Evolutionary conservation across 805 yeast genomes (phyloP).

Genomic region (Osmozyma mogii): DNA sequence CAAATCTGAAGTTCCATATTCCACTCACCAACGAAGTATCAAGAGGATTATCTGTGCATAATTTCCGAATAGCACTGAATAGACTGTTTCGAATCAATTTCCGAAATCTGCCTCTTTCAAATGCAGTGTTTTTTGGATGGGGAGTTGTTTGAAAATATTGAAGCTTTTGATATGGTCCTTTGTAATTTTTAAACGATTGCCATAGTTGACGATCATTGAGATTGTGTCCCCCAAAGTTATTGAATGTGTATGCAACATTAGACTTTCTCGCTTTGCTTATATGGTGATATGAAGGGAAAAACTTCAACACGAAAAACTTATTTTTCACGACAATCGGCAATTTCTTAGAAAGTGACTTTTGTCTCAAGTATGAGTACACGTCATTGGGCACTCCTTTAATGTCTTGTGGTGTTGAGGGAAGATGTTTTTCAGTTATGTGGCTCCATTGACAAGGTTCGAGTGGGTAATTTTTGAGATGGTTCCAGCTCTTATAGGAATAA

Average conservation of each 20-base stretch:
- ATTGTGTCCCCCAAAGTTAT: conserved; percentile 19
- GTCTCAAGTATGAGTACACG: conserved; percentile 11
- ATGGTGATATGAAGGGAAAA: conserved; percentile 23
- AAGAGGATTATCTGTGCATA: too few species aligned
- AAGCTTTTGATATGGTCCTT: conserved; percentile 18
- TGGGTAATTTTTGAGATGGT: background rate
- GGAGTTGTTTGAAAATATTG: conserved; percentile 17
- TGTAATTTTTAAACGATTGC: conserved; percentile 15
- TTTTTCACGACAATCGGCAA: conserved; percentile 13
- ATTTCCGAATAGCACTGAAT: too few species aligned
- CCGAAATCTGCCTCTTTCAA: conserved; percentile 19
- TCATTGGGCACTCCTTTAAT: conserved; percentile 27
- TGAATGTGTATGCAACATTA: conserved; percentile 28
- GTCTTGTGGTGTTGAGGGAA: conserved; percentile 16
- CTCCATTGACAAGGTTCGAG: background rate
- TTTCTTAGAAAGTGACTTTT: conserved; percentile 5
- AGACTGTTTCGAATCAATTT: conserved; percentile 27
- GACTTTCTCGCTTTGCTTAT: conserved; percentile 27
- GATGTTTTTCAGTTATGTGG: conserved; percentile 1
- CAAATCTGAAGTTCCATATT: too few species aligned
- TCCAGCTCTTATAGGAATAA: background rate
- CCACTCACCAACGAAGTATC: too few species aligned
- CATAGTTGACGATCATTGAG: conserved; percentile 21
- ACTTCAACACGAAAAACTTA: conserved; percentile 19
- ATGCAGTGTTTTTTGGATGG: conserved; percentile 27